These are phyloP conservation scores for Dactylellina parvicollis DNA, from an alignment of 2,329 filamentous ascomycete species.

Conservation along the genomic window DNA sequence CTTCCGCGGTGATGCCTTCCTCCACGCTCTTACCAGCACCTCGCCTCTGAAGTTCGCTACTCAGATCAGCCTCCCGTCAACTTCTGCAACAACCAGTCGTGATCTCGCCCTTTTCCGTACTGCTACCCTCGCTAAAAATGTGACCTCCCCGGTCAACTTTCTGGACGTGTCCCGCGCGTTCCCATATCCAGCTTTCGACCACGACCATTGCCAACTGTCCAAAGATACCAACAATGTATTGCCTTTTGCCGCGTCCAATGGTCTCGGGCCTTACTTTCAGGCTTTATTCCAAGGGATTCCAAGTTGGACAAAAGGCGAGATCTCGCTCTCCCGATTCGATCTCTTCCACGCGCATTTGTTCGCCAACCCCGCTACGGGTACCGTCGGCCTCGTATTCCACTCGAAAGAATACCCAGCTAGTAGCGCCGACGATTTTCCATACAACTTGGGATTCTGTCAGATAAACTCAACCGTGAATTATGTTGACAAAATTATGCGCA, in stretches of 20 bases:
- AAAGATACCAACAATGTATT: constrained; percentile 31
- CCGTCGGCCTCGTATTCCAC: constrained; percentile 27
- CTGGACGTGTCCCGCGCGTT: constrained; percentile 25
- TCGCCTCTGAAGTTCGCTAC: constrained; percentile 11
- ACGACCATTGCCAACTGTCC: constrained; percentile 14
- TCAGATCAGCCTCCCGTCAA: constrained; percentile 3
- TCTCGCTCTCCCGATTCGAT: constrained; percentile 38
- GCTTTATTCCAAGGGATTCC: constrained; percentile 32
- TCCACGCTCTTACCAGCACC: neutral
- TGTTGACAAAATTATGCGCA: constrained; percentile 27
- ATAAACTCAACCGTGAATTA: constrained; percentile 19
- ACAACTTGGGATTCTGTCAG: constrained; percentile 42
- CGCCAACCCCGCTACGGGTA: constrained; percentile 5
- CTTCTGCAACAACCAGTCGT: neutral
- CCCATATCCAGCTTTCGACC: constrained; percentile 28
- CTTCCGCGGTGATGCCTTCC: constrained; percentile 20
- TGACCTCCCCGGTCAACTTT: constrained; percentile 9
- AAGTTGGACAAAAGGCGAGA: constrained; percentile 15
- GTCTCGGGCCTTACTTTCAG: constrained; percentile 19
- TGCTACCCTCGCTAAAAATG: constrained; percentile 1
- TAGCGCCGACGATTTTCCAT: constrained; percentile 21
- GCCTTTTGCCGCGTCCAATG: constrained; percentile 20
- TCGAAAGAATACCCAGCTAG: constrained; percentile 44
- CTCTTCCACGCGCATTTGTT: constrained; percentile 48
- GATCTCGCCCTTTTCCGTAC: constrained; percentile 23